Conservation (phyloP, 768 basidiomycete genomes). For the Postia placenta region DNA sequence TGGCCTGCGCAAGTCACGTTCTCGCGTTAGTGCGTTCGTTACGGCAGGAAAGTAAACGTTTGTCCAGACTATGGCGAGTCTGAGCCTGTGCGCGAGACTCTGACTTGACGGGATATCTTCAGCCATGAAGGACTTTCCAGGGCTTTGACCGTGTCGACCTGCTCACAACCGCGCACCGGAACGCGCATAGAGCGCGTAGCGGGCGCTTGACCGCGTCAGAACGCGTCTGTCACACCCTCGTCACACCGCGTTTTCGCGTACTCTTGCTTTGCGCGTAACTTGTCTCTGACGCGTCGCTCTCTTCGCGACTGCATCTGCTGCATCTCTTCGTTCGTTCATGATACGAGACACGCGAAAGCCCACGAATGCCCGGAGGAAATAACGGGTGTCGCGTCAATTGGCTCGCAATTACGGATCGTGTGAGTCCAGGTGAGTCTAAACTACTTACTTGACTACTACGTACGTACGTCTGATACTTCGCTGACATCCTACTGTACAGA, state of each 20-base stretch:
- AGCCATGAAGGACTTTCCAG: background rate
- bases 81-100: conserved; percentile 3
- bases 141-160: background rate
- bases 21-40: background rate
- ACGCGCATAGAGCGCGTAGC: background rate
- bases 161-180: background rate
- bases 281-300: too few relatives aligned
- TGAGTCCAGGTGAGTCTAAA: background rate
- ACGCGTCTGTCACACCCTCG: conserved; percentile 12
- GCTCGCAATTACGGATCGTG: too few relatives aligned
- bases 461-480: background rate
- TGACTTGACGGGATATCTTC: background rate
- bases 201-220: background rate
- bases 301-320: too few relatives aligned
- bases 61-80: conserved; percentile 11
- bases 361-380: too few relatives aligned
- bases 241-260: conserved; percentile 13
- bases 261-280: too few relatives aligned
- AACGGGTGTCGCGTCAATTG: too few relatives aligned
- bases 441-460: background rate
- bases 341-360: too few relatives aligned
- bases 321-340: too few relatives aligned
- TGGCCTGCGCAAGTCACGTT: conserved; percentile 29
- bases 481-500: background rate
- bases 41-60: too few relatives aligned